Evolutionary conservation across 768 basidiomycete genomes (phyloP).

Genomic region (Gautieria morchelliformis): DNA sequence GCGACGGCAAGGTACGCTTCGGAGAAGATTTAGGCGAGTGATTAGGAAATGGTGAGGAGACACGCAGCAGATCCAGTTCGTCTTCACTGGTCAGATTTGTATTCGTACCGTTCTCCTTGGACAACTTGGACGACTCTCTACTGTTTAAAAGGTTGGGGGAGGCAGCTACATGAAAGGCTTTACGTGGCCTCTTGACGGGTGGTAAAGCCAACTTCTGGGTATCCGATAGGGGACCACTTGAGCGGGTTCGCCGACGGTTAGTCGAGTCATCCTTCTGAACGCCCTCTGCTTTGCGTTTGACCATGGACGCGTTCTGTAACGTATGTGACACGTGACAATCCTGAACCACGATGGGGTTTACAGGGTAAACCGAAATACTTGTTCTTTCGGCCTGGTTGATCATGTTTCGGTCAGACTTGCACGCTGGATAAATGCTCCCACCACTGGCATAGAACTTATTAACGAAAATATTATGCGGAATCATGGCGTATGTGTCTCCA

Average conservation of each 20-base stretch:
- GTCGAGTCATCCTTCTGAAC: not conserved
- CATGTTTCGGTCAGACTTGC: slow-evolving; percentile 41
- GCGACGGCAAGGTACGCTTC: not conserved
- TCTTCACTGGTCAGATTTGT: not conserved
- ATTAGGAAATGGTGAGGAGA: not conserved
- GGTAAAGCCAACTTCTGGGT: not conserved
- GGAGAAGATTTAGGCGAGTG: not conserved
- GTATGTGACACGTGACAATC: not conserved
- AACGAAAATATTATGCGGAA: slow-evolving; percentile 59
- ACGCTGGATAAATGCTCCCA: slow-evolving; percentile 77
- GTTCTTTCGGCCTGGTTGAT: not conserved
- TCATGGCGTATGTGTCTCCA: slow-evolving; percentile 43
- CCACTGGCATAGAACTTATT: slow-evolving; percentile 58
- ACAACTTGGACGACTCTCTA: not conserved
- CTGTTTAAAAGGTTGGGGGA: not conserved
- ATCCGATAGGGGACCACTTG: not conserved
- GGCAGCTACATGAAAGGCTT: no score
- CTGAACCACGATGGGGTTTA: slow-evolving; percentile 43
- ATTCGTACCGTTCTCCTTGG: not conserved
- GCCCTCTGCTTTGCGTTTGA: not conserved
- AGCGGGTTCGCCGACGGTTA: not conserved
- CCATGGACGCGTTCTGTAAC: not conserved
- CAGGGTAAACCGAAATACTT: slow-evolving; percentile 32
- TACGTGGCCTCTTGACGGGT: not conserved
- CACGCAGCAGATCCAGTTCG: not conserved